These are phyloP conservation scores for Platanthera guangdongensis DNA, from an alignment of 106 monocot genomes.

Conservation along the genomic window DNA sequence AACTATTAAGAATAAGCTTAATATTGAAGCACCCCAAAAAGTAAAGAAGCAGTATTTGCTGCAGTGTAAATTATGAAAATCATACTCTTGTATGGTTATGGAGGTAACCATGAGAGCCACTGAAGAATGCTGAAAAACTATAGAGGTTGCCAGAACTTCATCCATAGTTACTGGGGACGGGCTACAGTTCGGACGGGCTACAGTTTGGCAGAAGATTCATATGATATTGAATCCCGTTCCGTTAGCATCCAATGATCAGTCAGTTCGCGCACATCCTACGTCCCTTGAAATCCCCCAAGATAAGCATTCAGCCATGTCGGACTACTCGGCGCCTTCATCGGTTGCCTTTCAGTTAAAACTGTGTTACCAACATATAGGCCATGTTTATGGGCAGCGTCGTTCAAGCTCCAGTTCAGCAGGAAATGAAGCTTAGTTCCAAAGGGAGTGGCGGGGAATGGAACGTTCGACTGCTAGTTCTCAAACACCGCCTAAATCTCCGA, in stretches of 20 bases:
- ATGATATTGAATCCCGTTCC: neutral
- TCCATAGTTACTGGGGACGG: neutral
- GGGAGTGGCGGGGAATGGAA: no score
- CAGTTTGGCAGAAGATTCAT: neutral
- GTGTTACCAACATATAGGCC: neutral
- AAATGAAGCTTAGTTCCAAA: no score
- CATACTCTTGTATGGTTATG: neutral
- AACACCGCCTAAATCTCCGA: no score
- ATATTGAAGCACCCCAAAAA: neutral
- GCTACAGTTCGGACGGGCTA: neutral
- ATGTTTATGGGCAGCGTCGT: no score
- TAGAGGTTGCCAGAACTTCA: neutral
- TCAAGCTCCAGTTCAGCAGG: no score
- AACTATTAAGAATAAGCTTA: no score
- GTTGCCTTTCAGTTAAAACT: neutral
- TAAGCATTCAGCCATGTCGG: neutral
- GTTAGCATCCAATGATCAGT: neutral
- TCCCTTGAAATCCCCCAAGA: neutral
- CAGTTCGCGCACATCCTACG: neutral
- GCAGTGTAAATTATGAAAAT: neutral
- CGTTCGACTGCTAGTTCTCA: no score
- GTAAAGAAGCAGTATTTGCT: conserved; percentile 1
- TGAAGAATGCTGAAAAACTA: neutral
- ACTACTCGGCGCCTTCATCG: neutral
- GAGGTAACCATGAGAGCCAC: neutral